Conservation (phyloP, 345 rosid genomes). For the Ceriops tagal region DNA sequence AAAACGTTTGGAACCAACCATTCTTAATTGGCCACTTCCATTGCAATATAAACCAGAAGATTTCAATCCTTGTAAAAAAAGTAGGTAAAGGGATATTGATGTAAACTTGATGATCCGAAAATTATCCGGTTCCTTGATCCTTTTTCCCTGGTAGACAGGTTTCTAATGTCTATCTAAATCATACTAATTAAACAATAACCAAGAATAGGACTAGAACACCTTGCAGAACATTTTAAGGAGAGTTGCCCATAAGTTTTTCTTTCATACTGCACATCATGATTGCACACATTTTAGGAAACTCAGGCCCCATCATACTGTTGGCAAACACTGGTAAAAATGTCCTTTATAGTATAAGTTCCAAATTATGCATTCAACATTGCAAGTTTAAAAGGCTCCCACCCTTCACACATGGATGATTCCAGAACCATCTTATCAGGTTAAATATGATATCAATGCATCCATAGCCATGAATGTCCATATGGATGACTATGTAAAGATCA, state of each 20-base stretch:
- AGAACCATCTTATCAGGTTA: conserved; percentile 1
- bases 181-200: not conserved
- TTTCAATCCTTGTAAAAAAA: too few species aligned
- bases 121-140: not conserved
- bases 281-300: not conserved
- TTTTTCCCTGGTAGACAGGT: too few species aligned
- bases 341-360: not conserved
- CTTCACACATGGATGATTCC: not conserved
- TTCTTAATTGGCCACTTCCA: not conserved
- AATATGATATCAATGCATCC: conserved; percentile 8
- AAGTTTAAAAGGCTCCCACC: not conserved
- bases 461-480: not conserved
- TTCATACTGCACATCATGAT: not conserved
- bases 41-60: too few species aligned
- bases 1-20: not conserved
- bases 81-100: too few species aligned
- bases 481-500: too few species aligned
- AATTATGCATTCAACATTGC: not conserved
- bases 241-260: not conserved
- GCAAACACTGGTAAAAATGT: not conserved
- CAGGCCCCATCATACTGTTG: not conserved
- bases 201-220: not conserved
- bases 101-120: not conserved
- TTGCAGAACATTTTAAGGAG: not conserved
- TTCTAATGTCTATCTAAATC: not conserved